Base-by-base conservation (phyloP, 495 filamentous ascomycete genomes). In the Astrothelium macrocarpum region DNA sequence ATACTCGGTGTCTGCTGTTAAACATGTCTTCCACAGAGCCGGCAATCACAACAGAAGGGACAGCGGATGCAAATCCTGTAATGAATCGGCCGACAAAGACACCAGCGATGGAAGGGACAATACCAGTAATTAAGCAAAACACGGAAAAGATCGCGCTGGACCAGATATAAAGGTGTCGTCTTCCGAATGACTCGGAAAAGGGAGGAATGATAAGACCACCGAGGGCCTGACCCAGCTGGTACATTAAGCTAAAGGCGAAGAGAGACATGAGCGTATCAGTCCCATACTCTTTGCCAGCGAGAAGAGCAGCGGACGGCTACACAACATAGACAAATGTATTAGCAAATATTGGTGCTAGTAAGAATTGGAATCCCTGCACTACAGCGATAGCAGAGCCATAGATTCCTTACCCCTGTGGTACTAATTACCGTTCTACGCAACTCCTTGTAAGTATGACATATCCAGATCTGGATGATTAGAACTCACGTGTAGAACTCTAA, bases 1-100 rank as follows among this genome's bases (percentile, higher is more conserved):
- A 83, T 16, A 82, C 76, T 7, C 81, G 73, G 29, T 70, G 72
- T 64, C 71, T 71, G 2, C 75, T 73, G 61, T 80, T 77, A 71
- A 76, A 82, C 70, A 83, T 77, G 61, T 82, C 80, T 63, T 83
- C 80, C 60, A 84, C 78, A 53, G 77, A 81, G 11, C 81, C 80
- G 0, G 77, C 75, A 11, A 81, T 76, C 1, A 84, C 76, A 16
- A 80, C 78, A 0, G 78, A 75, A 7, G 81, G 81, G 1, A 83
- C 75, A 18, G 80, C 78, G 0, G 80, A 82, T 25, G 80, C 67
- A 9, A 80, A 62, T 0, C 81, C 81, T 12, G 78, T 76, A 5
- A 80, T 9, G 31, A 79, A 68, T 26, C 81, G 77, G 56, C 79
- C 77, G 16, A 78, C 56, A n/a, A 79, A 64, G 7, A 78, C 73